These are phyloP conservation scores for Rhodosporidiobolus sp. DNA, from an alignment of 768 basidiomycete species.

Conservation along the genomic window DNA sequence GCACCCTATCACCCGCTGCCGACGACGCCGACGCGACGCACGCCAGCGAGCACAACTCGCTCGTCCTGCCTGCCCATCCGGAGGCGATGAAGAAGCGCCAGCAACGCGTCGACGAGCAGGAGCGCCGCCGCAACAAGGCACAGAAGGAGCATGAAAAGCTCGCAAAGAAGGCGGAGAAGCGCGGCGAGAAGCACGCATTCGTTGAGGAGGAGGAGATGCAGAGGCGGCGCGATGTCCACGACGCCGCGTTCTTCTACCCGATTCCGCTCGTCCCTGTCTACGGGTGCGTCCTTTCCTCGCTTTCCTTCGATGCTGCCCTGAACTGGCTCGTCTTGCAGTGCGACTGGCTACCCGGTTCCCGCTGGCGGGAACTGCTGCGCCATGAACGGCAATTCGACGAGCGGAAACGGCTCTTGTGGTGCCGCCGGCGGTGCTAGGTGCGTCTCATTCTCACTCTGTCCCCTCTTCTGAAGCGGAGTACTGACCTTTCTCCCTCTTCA, in stretches of 20 bases:
- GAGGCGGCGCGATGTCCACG: neutral
- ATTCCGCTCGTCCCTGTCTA: neutral
- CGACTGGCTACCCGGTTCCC: neutral
- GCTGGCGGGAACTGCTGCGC: neutral
- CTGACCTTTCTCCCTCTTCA: too few relatives aligned
- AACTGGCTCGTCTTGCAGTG: neutral
- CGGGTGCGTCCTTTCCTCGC: neutral
- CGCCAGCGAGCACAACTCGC: slow-evolving; percentile 2
- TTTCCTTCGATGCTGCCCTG: too few relatives aligned
- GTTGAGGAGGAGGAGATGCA: neutral
- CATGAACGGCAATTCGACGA: neutral
- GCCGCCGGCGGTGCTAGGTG: too few relatives aligned
- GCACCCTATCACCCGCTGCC: neutral
- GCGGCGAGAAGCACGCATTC: neutral
- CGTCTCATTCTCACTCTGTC: too few relatives aligned
- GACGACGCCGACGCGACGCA: slow-evolving; percentile 6
- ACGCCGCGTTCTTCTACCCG: neutral
- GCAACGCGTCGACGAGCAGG: neutral
- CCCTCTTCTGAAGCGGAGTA: too few relatives aligned
- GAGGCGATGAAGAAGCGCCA: neutral
- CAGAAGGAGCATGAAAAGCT: neutral
- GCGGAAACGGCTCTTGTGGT: too few relatives aligned
- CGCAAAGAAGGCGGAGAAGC: neutral
- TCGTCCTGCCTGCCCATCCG: neutral
- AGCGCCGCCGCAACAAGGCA: neutral